Evolutionary conservation across 371 early-diverging fungal genomes (phyloP), one percentile per base, ranked within the genome.

Genomic region (Mycotypha africana): DNA sequence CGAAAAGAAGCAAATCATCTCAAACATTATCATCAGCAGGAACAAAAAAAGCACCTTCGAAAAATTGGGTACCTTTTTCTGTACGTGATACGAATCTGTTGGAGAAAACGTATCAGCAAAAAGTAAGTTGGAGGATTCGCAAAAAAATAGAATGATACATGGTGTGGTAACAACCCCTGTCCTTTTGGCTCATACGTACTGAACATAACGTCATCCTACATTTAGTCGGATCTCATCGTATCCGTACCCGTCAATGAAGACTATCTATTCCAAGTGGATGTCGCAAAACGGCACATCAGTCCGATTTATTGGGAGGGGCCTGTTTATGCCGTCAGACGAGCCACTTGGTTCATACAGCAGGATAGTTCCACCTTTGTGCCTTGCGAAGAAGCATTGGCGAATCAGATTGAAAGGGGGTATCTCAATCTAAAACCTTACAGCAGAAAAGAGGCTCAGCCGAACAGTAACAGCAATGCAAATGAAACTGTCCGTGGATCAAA

Each of bases 301-400:
- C 88, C 89, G 2, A 81, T 91, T 11, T 92, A 88, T 51, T 91
- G 93, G 93, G 72, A 79, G 43, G 92, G 93, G 0, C 80, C 89
- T 9, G 72, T 77, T 2, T 89, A 78, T 57, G 89, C 89, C 44
- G 82, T 91, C 8, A 74, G 88, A 24, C 65, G 93, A 24, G 89
- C 88, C 0, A 80, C 84, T 4, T 93, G 93, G 93, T 93, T 91
- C 63, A 62, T 76, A 44, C 78, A 78, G 56, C 52, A 75, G 0
- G 74, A 73, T 56, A 79, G 84, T 19, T 65, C 60, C 4, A 80
- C 81, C 40, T 89, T 76, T 62, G 51, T 84, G 15, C 91, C 93
- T 5, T 91, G 91, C 53, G 88, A 91, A 47, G 88, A 84, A 49
- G 86, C 85, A 36, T 64, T 93, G 25, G 58, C 89, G 0, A 60